Conservation (phyloP, 1,284 basidiomycete species). For the Trametes polyzona region DNA sequence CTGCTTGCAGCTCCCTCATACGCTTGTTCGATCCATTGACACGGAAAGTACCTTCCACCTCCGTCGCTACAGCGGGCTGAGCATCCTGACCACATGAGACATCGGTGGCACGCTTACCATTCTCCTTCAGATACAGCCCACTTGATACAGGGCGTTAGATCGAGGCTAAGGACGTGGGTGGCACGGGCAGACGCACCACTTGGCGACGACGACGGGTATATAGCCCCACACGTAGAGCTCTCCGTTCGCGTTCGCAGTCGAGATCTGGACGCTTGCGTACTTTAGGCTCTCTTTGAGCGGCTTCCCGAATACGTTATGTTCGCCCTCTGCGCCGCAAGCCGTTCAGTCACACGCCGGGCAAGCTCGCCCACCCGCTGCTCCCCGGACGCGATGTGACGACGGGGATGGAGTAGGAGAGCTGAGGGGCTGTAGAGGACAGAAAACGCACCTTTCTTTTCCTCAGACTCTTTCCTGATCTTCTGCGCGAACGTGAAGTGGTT, state of each 20-base stretch:
- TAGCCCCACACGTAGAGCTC: slow-evolving; percentile 90
- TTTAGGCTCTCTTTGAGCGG: slow-evolving; percentile 83
- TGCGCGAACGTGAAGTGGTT: slow-evolving; percentile 70
- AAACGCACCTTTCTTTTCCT: slow-evolving; percentile 43
- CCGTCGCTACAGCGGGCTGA: slow-evolving; percentile 65
- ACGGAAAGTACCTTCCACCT: slow-evolving; percentile 95
- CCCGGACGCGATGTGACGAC: not conserved
- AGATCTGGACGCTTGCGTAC: slow-evolving; percentile 93
- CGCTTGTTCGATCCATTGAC: slow-evolving; percentile 93
- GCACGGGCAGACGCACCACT: slow-evolving; percentile 71
- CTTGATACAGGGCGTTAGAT: slow-evolving; percentile 43
- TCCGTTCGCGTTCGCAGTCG: slow-evolving; percentile 84
- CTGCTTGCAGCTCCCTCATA: slow-evolving; percentile 92
- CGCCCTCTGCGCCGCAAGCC: slow-evolving; percentile 13
- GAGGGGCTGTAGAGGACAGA: no score
- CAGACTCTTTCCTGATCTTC: slow-evolving; percentile 55
- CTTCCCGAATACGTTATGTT: slow-evolving; percentile 77
- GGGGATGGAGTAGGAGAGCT: not conserved
- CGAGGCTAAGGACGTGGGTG: slow-evolving; percentile 6
- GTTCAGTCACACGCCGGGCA: slow-evolving; percentile 9
- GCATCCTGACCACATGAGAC: slow-evolving; percentile 9
- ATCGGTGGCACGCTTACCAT: slow-evolving; percentile 53
- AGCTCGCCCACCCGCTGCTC: not conserved
- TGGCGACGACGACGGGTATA: slow-evolving; percentile 96
- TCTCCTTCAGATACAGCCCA: slow-evolving; percentile 90